A percentile compares a stretch with the other conserved stretches of the same genome.
Conservation (phyloP, 768 basidiomycete species). For the Candolleomyces aberdarensis region DNA sequence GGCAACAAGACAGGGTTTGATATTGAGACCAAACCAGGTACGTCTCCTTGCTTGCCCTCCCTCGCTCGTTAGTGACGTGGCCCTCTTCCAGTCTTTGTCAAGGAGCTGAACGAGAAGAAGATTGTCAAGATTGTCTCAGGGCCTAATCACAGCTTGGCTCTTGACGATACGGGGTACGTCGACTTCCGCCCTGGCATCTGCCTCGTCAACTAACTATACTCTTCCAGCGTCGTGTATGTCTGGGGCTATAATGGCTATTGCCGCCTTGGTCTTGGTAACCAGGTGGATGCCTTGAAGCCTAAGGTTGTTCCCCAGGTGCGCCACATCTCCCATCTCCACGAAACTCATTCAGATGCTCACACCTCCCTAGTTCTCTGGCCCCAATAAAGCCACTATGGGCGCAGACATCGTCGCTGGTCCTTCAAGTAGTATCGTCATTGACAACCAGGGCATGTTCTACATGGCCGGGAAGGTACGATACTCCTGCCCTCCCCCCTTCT, state of each 20-base stretch:
- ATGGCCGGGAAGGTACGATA: conserved; percentile 71
- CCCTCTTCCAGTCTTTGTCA: conserved; percentile 57
- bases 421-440: conserved; percentile 78
- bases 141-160: conserved; percentile 80
- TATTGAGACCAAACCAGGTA: conserved; percentile 68
- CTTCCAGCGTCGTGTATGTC: conserved; percentile 64
- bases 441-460: conserved; percentile 83
- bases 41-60: conserved; percentile 13
- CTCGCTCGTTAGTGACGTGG: not conserved
- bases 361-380: conserved; percentile 64
- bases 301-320: conserved; percentile 78
- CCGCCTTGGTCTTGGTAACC: conserved; percentile 83
- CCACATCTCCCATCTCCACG: not conserved
- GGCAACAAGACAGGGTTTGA: conserved; percentile 86
- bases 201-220: not conserved
- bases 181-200: not conserved
- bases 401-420: conserved; percentile 73
- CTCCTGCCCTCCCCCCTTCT: conserved; percentile 3
- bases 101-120: conserved; percentile 70
- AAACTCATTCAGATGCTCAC: not conserved
- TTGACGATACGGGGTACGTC: conserved; percentile 72
- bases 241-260: conserved; percentile 94
- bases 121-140: conserved; percentile 84
- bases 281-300: conserved; percentile 76
- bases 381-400: conserved; percentile 63